Conservation (phyloP, 78 protist genomes). For the Dictyostelium firmibasis region DNA sequence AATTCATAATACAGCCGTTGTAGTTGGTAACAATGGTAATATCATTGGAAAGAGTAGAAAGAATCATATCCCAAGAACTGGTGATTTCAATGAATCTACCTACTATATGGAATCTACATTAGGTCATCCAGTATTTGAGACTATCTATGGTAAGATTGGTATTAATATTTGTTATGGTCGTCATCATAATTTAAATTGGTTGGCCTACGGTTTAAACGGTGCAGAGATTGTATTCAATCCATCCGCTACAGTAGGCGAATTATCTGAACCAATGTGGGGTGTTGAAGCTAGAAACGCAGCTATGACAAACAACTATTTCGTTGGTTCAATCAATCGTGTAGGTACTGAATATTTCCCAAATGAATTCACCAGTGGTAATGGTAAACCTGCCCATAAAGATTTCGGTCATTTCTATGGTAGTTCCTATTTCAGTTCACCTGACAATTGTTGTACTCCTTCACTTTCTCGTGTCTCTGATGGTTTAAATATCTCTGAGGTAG, state of each 20-base stretch:
- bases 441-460: conserved; percentile 89
- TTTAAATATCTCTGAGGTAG: conserved; percentile 92
- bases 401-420: conserved; percentile 98
- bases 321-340: conserved; percentile 93
- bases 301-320: conserved; percentile 85
- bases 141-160: conserved; percentile 91
- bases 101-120: conserved; percentile 95
- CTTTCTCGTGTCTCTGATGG: conserved; percentile 93
- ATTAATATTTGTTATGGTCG: conserved; percentile 97
- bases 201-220: conserved; percentile 92
- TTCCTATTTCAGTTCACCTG: conserved; percentile 93
- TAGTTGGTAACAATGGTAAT: conserved; percentile 88
- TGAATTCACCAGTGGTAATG: conserved; percentile 94
- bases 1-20: conserved; percentile 96
- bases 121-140: conserved; percentile 96
- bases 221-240: conserved; percentile 97
- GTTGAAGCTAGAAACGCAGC: conserved; percentile 95
- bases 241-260: conserved; percentile 93
- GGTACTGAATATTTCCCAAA: conserved; percentile 96
- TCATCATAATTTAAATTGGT: conserved; percentile 96
- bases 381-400: conserved; percentile 95
- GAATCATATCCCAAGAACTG: conserved; percentile 97
- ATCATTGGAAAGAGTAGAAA: conserved; percentile 93
- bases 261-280: conserved; percentile 96
- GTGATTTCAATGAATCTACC: conserved; percentile 97